These are phyloP conservation scores for Colletotrichum orchidophilum DNA, from an alignment of 2,329 filamentous ascomycete genomes.

Conservation along the genomic window DNA sequence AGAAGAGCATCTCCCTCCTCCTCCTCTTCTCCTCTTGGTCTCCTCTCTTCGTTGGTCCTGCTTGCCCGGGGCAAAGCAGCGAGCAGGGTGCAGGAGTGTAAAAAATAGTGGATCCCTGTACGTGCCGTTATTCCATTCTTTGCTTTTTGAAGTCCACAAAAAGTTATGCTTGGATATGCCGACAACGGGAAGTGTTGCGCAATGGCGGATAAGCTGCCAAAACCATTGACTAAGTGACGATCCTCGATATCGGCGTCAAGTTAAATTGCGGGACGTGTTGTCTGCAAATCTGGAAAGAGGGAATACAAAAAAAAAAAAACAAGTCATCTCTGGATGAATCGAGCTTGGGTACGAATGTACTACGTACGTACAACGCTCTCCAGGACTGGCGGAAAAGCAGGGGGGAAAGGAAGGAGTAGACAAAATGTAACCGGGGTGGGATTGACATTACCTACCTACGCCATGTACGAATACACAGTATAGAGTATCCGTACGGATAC, in stretches of 20 bases:
- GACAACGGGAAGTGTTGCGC: constrained; percentile 28
- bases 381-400: neutral
- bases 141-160: constrained; percentile 22
- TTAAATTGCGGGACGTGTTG: neutral
- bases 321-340: neutral
- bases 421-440: neutral
- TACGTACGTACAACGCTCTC: too few relatives aligned
- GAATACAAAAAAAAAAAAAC: neutral
- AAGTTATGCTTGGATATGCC: constrained; percentile 32
- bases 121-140: constrained; percentile 6
- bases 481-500: neutral
- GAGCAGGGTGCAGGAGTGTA: neutral
- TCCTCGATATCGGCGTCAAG: constrained; percentile 14
- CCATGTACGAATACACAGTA: neutral
- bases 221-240: constrained; percentile 6
- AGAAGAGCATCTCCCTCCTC: neutral
- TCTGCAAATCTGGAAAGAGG: neutral
- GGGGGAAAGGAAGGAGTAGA: neutral
- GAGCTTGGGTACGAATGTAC: neutral
- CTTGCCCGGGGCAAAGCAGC: neutral
- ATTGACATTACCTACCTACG: neutral
- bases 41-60: constrained; percentile 4
- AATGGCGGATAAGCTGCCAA: constrained; percentile 14
- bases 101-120: neutral
- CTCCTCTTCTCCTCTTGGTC: neutral